Conservation (phyloP, 768 basidiomycete genomes). For the Botryobasidium botryosum region DNA sequence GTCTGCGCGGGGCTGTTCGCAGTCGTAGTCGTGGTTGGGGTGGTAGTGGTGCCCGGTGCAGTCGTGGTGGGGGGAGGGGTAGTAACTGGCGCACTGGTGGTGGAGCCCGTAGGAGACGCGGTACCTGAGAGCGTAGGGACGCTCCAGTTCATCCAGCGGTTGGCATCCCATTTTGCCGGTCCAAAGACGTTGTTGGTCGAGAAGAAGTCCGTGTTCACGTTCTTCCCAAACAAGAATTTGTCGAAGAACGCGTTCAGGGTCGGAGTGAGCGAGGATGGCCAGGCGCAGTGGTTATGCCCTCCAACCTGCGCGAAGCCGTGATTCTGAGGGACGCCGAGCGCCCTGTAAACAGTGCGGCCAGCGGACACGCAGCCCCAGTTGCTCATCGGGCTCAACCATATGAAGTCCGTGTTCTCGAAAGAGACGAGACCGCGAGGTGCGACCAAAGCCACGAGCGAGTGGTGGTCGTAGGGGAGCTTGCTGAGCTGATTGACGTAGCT, state of each 20-base stretch:
- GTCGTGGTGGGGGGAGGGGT: no score
- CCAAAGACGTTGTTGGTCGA: conserved; percentile 26
- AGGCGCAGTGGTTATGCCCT: conserved; percentile 37
- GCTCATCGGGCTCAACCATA: conserved; percentile 37
- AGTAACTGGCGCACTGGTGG: no score
- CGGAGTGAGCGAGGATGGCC: conserved; percentile 30
- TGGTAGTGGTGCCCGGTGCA: no score
- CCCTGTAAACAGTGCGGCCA: conserved; percentile 33
- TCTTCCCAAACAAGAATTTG: conserved; percentile 35
- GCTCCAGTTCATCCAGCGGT: conserved; percentile 34
- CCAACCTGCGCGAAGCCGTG: conserved; percentile 41
- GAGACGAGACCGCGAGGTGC: conserved; percentile 38
- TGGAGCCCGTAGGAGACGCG: no score
- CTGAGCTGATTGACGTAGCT: conserved; percentile 29
- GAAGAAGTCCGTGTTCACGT: conserved; percentile 27
- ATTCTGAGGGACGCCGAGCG: conserved; percentile 28
- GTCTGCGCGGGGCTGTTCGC: no score
- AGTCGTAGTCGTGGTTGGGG: no score
- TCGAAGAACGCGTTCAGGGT: conserved; percentile 37
- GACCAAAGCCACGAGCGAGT: conserved; percentile 36
- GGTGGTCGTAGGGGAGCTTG: conserved; percentile 42
- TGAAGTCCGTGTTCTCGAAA: conserved; percentile 38
- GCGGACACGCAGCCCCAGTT: conserved; percentile 36
- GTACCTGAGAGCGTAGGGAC: conserved; percentile 32
- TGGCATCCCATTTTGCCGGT: conserved; percentile 22